Base-by-base conservation (phyloP, 2,329 filamentous ascomycete genomes). In the Fusarium equiseti region DNA sequence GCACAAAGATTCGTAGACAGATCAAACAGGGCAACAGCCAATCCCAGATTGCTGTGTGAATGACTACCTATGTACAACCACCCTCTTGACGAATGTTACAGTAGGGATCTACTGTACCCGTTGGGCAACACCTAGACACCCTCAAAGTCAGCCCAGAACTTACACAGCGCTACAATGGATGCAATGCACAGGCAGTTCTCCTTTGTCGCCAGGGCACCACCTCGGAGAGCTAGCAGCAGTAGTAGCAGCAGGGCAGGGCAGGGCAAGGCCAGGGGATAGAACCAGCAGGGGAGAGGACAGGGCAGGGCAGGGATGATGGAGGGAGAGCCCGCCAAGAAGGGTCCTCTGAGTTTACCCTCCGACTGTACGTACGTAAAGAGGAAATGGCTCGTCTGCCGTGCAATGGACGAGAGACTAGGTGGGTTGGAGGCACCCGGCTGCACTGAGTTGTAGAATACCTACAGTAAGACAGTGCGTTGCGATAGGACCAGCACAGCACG, bases 131-230 rank as follows among this genome's bases (percentile, higher is more conserved):
- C 50, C 59, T 62, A 49, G 53, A 35, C 58, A 50, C 42, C 20
- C 52, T 46, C 40, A 55, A 27, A 42, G 50, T 61, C 35, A 60
- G 44, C 56, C 38, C 45, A 52, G 63, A 54, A 46, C 43, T 60
- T 60, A 48, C 18, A 63, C 43, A 42, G 35, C 46, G 50, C 48
- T 63, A 48, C 61, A 43, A 35, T 50, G 44, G 54, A 35, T 49
- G 54, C 27, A 66, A 42, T 60, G 63, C 61, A 66, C 63, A 66
- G 48, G 61, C 63, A 35, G 43, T 63, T 71, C 71, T 60, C 63
- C 72, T 75, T 75, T 75, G 70, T 73, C 70, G 66, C 59, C 69
- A 72, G 69, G 70, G 65, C 68, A 64, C 68, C 59, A 59, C 58
- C 44, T 60, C 52, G 61, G 70, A 53, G 20, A 42, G 71, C 71